phyloP scores from a whole-genome alignment of 345 rosid species.

The Camelina hispida region DNA sequence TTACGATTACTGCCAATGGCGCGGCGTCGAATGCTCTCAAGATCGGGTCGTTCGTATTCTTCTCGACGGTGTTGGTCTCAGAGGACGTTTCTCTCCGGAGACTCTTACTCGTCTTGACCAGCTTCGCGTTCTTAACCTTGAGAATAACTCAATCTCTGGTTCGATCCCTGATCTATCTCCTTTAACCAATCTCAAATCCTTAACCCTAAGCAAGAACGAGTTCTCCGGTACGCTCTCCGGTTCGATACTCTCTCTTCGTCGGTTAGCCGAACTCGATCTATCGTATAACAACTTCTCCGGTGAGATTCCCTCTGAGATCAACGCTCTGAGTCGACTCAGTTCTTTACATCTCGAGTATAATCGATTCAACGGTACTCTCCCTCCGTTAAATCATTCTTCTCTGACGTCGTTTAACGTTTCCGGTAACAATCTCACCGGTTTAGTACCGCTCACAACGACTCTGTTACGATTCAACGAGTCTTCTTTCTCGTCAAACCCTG shows the following conservation, averaged over 20 bases:
- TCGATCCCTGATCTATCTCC: slow-evolving; percentile 78
- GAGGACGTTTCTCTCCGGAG: slow-evolving; percentile 62
- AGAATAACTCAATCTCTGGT: slow-evolving; percentile 81
- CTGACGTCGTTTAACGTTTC: slow-evolving; percentile 68
- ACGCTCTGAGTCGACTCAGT: slow-evolving; percentile 56
- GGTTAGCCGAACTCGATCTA: slow-evolving; percentile 65
- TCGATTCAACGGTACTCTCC: slow-evolving; percentile 61
- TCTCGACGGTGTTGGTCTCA: slow-evolving; percentile 56
- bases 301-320: slow-evolving; percentile 57
- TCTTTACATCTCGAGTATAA: slow-evolving; percentile 69
- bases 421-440: slow-evolving; percentile 72
- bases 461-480: slow-evolving; percentile 59
- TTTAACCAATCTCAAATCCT: slow-evolving; percentile 65
- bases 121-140: slow-evolving; percentile 80
- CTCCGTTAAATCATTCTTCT: slow-evolving; percentile 68
- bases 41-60: slow-evolving; percentile 77
- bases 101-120: slow-evolving; percentile 81
- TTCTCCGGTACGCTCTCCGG: slow-evolving; percentile 70
- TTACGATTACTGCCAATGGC: slow-evolving; percentile 96
- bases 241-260: slow-evolving; percentile 58
- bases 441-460: slow-evolving; percentile 73
- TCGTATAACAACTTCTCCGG: slow-evolving; percentile 65
- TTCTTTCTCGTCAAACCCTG: slow-evolving; percentile 61
- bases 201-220: slow-evolving; percentile 52
- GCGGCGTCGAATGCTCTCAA: slow-evolving; percentile 75